Conservation (phyloP, 495 filamentous ascomycete species). For the Geoglossum glabrum region DNA sequence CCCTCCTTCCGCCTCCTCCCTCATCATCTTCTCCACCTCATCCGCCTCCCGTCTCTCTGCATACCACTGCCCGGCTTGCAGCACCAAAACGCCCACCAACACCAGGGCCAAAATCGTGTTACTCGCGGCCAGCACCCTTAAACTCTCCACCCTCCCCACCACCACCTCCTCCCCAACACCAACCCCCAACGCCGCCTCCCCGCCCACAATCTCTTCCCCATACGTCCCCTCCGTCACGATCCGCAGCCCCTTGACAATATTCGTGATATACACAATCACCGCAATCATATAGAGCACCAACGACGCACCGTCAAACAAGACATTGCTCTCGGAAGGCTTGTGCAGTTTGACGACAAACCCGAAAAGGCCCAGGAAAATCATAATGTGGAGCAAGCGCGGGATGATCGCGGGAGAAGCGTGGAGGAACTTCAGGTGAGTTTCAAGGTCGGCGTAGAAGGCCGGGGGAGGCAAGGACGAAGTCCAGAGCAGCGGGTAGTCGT, state of each 20-base stretch:
- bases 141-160: slow-evolving; percentile 56
- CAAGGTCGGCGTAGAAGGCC: slow-evolving; percentile 48
- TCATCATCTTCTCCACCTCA: slow-evolving; percentile 44
- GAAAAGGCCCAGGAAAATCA: slow-evolving; percentile 66
- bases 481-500: slow-evolving; percentile 97
- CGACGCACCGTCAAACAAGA: slow-evolving; percentile 86
- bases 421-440: slow-evolving; percentile 70
- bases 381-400: slow-evolving; percentile 80
- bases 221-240: slow-evolving; percentile 41
- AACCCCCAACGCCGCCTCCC: slow-evolving; percentile 28
- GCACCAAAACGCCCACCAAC: slow-evolving; percentile 68
- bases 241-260: slow-evolving; percentile 82
- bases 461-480: slow-evolving; percentile 38
- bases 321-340: slow-evolving; percentile 74
- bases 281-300: slow-evolving; percentile 84
- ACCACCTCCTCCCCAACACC: slow-evolving; percentile 10
- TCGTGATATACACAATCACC: slow-evolving; percentile 76
- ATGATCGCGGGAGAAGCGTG: slow-evolving; percentile 78
- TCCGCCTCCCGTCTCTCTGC: slow-evolving; percentile 79
- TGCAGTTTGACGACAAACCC: slow-evolving; percentile 90
- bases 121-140: slow-evolving; percentile 83
- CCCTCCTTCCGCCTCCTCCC: slow-evolving; percentile 22
- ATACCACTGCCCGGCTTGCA: slow-evolving; percentile 98
- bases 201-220: slow-evolving; percentile 13
- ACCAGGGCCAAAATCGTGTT: slow-evolving; percentile 90